Base-by-base conservation (phyloP, 345 rosid species). In the Rubroshorea leprosula region DNA sequence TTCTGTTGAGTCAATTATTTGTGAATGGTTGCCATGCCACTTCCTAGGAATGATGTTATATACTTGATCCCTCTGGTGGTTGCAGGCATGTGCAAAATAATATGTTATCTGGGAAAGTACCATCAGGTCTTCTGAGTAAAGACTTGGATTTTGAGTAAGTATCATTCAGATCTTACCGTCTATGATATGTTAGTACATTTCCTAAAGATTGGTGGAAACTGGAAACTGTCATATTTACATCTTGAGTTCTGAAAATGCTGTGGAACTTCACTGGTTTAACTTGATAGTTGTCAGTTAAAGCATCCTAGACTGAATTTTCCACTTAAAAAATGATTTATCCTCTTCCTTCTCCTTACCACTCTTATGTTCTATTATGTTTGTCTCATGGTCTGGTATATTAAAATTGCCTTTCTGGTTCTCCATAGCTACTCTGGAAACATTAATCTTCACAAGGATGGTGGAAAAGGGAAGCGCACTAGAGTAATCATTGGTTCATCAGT, bases 71-170 rank as follows among this genome's bases (percentile, higher is more conserved):
- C 16, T 65, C 55, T 73, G 57, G 38, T 56, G 64, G 17, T 70
- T 74, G 76, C 80, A 94, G 99, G 81, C 76, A 85, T 41, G 70
- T 94, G 77, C 97, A 94, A 68, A 87, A 87, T 60, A 94, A 94
- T 68, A 60, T 63, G 82, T 70, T 94, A 65, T 72, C 95, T 0
- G 99, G 97, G 66, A 80, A 47, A 15, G 75, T 90, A 62, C 99
- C 99, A 41, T 76, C 90, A 1, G 70, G 78, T 64, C 73, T 83
- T 59, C 72, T 70, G 51, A 61, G 59, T 51, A 79, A 79, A 65
- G 57, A 69, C 57, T 39, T 84, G 68, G 61, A 61, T 73, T 54
- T 83, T 23, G 83, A 94, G 99, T 94, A 70, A 77, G 95, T 74
- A 49, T 69, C 58, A 26, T 44, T 56, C 46, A 54, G 16, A 53